Evolutionary conservation across 2,329 filamentous ascomycete species (phyloP), one percentile per base, ranked within the genome.

Genomic region (Podosphaera fusca): DNA sequence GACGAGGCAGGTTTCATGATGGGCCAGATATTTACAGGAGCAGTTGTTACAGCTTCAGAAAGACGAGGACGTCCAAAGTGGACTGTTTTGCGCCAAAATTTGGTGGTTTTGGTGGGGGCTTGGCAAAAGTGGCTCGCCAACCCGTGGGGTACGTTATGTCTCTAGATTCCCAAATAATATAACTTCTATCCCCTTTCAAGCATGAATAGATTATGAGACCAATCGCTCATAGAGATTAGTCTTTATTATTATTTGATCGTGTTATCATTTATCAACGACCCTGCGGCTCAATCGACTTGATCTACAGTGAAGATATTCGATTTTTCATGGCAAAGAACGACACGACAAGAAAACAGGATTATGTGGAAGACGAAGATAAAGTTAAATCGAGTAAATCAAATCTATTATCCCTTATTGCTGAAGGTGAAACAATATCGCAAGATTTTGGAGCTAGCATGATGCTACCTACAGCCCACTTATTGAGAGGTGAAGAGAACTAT

Each of bases 401-500:
- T 10, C 35, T 52, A 52, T 34, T 9, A 31, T 33, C 14, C 14
- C 33, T 29, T 33, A 52, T 52, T 52, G 30, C 29, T 52, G 14
- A 52, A 52, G 50, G 50, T 52, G 50, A 52, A 52, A 31, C 29
- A 52, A 52, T 52, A 31, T 36, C 33, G 29, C 50, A 34, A 52
- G 50, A 52, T 30, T 31, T 9, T 52, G 30, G 50, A 52, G 10
- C 14, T 30, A 52, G 50, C 50, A n/a, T 33, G 33, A 31, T 33
- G 33, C 31, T 52, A 36, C 33, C 50, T 33, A 35, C 50, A 31
- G 14, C 30, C 31, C 31, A 52, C 31, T 31, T 2, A 36, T 52
- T 52, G 33, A 52, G 33, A 52, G 50, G 50, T 30, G 50, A 52
- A 52, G 50, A 52, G n/a, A 52, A 52, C 30, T 52, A 52, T 14